Evolutionary conservation across 2,329 filamentous ascomycete species (phyloP), one percentile per base, ranked within the genome.

Genomic region (Fusarium lateritium): DNA sequence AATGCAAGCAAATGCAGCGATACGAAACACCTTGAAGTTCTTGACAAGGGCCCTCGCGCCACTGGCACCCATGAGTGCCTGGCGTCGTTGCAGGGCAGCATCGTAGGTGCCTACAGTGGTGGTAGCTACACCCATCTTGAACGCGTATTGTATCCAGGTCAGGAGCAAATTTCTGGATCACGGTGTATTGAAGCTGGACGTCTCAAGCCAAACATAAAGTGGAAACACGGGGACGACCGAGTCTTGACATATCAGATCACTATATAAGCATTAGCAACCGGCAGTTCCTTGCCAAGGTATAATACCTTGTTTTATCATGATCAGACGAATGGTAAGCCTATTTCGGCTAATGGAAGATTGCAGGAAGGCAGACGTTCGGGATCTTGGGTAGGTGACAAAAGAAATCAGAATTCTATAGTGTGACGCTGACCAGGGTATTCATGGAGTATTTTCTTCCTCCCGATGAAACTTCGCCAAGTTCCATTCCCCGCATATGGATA

Each of bases 1-100:
- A 42, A 90, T 87, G 63, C 87, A 90, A 8, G 88, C 88, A 74
- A 90, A 90, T 42, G 85, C 79, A 3, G 87, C 86, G 61, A 90
- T 84, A n/a, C 84, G 80, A 68, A 88, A 88, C 17, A 90, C 88
- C 43, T 84, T 86, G 73, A 84, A 84, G 72, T 90, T 90, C 76
- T 88, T 89, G 15, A 89, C 75, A 43, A 90, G 77, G 14, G 85
- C 86, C 19, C 78, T 73, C 1, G 85, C 83, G 5, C 86, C 86
- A 67, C 81, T 83, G 4, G 79, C 79, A 53, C 85, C 85, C 83
- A 86, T 87, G 28, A 88, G 79, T 39, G 82, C 82, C 76, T 87
- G 81, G 11, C 85, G 84, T 54, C 84, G 82, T 40, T 81, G 73
- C 14, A 88, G 76, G 19, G 86, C 86, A 21, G 83, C 85, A 83